Conservation (phyloP, 176 grass and related monocot species). For the Musa schizocarpa region DNA sequence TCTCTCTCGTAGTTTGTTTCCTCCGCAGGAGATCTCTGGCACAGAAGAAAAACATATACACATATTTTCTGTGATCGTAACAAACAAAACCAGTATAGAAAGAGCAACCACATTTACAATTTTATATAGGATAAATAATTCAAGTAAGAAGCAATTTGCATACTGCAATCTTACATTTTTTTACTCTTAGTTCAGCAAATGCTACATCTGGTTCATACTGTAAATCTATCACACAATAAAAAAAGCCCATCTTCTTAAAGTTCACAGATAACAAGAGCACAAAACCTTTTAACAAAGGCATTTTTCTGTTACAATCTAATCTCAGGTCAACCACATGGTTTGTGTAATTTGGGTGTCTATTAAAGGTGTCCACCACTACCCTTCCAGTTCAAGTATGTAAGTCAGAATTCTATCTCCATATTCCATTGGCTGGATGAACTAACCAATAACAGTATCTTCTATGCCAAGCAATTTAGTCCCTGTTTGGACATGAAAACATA, state of each 20-base stretch:
- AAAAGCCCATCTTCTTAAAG: background rate
- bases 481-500: too few species aligned
- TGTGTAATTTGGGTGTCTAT: background rate
- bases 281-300: background rate
- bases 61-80: background rate
- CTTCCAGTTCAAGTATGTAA: too few species aligned
- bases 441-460: too few species aligned
- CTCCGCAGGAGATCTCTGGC: constrained; percentile 61
- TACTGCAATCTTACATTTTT: too few species aligned
- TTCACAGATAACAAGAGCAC: background rate
- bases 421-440: too few species aligned
- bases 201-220: background rate
- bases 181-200: too few species aligned
- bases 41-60: constrained; percentile 13
- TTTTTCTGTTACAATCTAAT: background rate
- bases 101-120: too few species aligned
- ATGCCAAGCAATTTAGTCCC: too few species aligned
- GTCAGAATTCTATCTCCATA: too few species aligned
- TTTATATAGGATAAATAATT: background rate
- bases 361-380: background rate
- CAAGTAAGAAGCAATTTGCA: background rate
- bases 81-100: too few species aligned
- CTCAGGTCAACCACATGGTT: background rate
- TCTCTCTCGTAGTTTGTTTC: constrained; percentile 61
- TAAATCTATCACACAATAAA: background rate